phyloP scores from a whole-genome alignment of 331 rosid genomes.

The Erythrophleum ivorense region DNA sequence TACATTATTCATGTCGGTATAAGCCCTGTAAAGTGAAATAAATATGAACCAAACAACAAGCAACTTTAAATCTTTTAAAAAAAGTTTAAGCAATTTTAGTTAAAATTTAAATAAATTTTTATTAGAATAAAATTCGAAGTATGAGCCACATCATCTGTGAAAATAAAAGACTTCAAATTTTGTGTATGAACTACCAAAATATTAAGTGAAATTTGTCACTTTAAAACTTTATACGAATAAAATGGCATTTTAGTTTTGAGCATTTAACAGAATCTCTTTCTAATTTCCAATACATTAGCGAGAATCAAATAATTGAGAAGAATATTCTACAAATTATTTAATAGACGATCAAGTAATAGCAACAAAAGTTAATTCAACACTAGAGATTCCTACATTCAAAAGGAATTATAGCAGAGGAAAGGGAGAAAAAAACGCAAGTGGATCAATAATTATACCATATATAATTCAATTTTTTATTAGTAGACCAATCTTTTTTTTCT shows the following conservation, averaged over 20 bases:
- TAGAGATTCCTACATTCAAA: not conserved
- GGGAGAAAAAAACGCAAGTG: not conserved
- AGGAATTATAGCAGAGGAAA: not conserved
- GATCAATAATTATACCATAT: not conserved
- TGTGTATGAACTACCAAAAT: no score
- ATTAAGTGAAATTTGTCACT: not conserved
- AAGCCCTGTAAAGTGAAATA: no score
- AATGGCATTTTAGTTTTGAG: not conserved
- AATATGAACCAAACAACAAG: no score
- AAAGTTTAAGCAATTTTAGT: not conserved
- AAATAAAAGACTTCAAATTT: not conserved
- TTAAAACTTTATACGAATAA: not conserved
- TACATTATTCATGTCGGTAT: no score
- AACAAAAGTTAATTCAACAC: not conserved
- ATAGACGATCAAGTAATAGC: not conserved
- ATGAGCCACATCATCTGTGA: not conserved
- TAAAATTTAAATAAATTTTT: not conserved
- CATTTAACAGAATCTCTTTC: not conserved
- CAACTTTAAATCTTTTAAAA: no score
- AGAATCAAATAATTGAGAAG: not conserved
- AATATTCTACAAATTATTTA: not conserved
- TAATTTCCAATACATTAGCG: not conserved
- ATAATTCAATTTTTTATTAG: not conserved
- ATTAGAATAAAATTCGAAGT: not conserved
- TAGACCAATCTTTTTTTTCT: not conserved